Evolutionary conservation across 768 basidiomycete species (phyloP).

Genomic region (Guyanaporus albipodus): DNA sequence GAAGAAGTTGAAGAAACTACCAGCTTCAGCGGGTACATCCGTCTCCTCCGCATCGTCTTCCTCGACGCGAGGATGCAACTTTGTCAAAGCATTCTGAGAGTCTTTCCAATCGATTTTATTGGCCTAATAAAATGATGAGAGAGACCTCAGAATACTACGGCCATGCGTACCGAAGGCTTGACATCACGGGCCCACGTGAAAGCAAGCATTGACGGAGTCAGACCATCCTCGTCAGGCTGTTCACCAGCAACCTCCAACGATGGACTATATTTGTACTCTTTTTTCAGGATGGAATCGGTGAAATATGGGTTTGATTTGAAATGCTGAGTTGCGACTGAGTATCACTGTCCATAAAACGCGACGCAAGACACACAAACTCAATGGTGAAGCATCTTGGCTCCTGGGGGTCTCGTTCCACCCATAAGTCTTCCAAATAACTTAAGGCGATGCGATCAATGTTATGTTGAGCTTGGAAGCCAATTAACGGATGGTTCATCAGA

Average conservation of each 20-base stretch:
- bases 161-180: constrained; percentile 51
- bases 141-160: not conserved
- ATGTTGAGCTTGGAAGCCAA: constrained; percentile 67
- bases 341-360: not conserved
- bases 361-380: constrained; percentile 70
- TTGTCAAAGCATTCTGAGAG: constrained; percentile 68
- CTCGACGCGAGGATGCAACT: constrained; percentile 64
- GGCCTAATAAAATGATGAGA: constrained; percentile 37
- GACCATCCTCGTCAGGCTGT: constrained; percentile 65
- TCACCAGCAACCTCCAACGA: constrained; percentile 51
- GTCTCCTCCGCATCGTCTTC: constrained; percentile 55
- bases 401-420: constrained; percentile 66
- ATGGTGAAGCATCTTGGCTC: constrained; percentile 83
- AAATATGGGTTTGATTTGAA: constrained; percentile 90
- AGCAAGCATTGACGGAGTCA: constrained; percentile 73
- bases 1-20: constrained; percentile 89
- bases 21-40: constrained; percentile 59
- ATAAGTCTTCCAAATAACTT: constrained; percentile 80
- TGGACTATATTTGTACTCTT: constrained; percentile 72
- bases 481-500: constrained; percentile 64
- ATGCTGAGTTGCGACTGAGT: constrained; percentile 41
- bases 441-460: constrained; percentile 76
- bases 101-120: constrained; percentile 81
- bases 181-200: constrained; percentile 81
- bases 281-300: constrained; percentile 68